These are phyloP conservation scores for Phytopythium ostracodes DNA, from an alignment of 352 stramenopile genomes.

Conservation along the genomic window DNA sequence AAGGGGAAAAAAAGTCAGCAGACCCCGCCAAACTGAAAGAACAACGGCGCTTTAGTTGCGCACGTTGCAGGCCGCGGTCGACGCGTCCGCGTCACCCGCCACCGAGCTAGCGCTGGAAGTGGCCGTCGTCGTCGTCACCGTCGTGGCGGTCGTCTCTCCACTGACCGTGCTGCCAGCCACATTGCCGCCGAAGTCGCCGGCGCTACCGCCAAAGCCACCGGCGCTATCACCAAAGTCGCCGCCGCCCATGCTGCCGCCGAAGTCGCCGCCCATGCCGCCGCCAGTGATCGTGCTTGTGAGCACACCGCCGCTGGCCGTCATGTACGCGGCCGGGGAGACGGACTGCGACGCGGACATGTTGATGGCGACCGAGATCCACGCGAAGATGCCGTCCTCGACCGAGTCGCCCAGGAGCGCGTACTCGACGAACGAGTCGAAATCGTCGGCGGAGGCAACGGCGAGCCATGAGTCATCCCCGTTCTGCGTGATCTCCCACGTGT, in stretches of 20 bases:
- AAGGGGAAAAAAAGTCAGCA: too few relatives aligned
- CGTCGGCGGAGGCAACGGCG: conserved; percentile 11
- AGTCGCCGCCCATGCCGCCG: conserved; percentile 12
- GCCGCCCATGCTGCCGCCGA: conserved; percentile 13
- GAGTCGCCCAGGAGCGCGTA: conserved; percentile 15
- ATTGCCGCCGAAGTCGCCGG: conserved; percentile 10
- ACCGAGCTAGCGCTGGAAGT: background rate
- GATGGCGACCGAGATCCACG: conserved; percentile 20
- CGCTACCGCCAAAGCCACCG: conserved; percentile 12
- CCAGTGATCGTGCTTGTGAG: conserved; percentile 7
- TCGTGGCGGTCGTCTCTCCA: background rate
- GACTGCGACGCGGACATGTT: conserved; percentile 16
- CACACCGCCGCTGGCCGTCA: conserved; percentile 16
- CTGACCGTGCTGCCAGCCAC: background rate
- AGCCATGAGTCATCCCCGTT: conserved; percentile 22
- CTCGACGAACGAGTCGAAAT: conserved; percentile 20
- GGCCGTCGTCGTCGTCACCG: background rate
- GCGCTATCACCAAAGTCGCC: conserved; percentile 8
- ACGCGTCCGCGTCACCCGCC: background rate
- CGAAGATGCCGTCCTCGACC: conserved; percentile 16
- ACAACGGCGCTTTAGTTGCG: background rate
- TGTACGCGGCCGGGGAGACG: conserved; percentile 7
- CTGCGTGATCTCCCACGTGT: conserved; percentile 19
- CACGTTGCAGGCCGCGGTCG: background rate
- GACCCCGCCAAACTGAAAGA: background rate